Evolutionary conservation across 2,329 filamentous ascomycete species (phyloP), one percentile per base, ranked within the genome.

Genomic region (Cordyceps farinosa): DNA sequence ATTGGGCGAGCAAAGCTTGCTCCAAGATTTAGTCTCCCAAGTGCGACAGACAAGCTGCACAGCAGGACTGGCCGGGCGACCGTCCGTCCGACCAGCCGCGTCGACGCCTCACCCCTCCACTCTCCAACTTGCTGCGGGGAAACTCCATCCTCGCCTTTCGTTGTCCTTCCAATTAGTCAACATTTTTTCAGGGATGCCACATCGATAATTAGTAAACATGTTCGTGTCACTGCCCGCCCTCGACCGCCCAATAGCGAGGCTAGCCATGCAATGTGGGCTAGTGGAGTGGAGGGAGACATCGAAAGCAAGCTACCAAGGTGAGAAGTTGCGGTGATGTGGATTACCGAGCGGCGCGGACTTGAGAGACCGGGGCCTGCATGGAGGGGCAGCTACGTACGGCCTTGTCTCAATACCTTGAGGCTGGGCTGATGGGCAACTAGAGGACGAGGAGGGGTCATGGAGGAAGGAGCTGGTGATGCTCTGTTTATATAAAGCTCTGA

Each of bases 401-500:
- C 22, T 42, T n/a, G 34, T 38, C 40, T 59, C 54, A 47, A 36
- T 50, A 11, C 11, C 6, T 10, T n/a, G 13, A 50, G 36, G 3
- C 47, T 27, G 44, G 32, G 17, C 36, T 38, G 36, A 10, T 57
- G 5, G 44, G 42, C 38, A 32, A 34, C 17, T 34, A 34, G 13
- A 3, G 30, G 34, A 59, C 15, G 11, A 53, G 29, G 48, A 61
- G 44, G 58, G 38, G 40, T n/a, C 4, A 4, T 29, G 7, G 15
- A 36, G 40, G n/a, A 36, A 53, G 30, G 30, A 61, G 8, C 29
- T n/a, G 17, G 13, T 1, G 13, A 11, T 48, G 10, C 5, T 36
- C 13, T 40, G 32, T 62, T 42, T 63, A 52, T 63, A 58, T 56
- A 63, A 58, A 58, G 34, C 47, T 38, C 54, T 15, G n/a, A 32